Base-by-base conservation (phyloP, 495 filamentous ascomycete species). In the Trichoderma asperelloides region DNA sequence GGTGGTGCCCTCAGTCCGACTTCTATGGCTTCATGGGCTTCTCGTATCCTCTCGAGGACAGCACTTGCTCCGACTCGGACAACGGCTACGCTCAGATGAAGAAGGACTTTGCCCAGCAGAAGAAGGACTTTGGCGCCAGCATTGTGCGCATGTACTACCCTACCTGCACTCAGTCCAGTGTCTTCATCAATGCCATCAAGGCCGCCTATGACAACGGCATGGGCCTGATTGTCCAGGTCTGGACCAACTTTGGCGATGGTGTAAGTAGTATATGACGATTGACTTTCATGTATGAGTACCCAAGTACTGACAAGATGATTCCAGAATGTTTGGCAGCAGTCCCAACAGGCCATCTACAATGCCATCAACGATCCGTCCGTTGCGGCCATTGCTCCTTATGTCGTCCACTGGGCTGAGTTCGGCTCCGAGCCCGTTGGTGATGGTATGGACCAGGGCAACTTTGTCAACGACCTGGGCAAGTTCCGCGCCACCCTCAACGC, bases 341-440 rank as follows among this genome's bases (percentile, higher is more conserved):
- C 69, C n/a, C 69, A 70, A 33, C 62, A 65, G 63, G 66, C 69
- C 21, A 70, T 70, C 27, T 68, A 65, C 41, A 62, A 70, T 43
- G 70, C 66, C 37, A n/a, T 71, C 27, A 69, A 66, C 18, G 67
- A 66, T 15, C 27, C 65, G 2, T 28, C 51, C 27, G 71, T 65
- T 47, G 43, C 63, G 8, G 60, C 39, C 6, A 68, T 73, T 65
- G 70, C 70, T 21, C 71, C 71, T 18, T 73, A 73, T 63, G 71
- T 73, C 33, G 68, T 73, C 18, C 71, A 73, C 68, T 69, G 63
- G 65, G 66, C 64, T 13, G 71, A 73, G 33, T 71, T 73, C 65
- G 71, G 71, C 21, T 68, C 70, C 3, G 71, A 73, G 65, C 71
- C 70, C n/a, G 66, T 73, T 28, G 68, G 68, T 37, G 70, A 73